These are phyloP conservation scores for Pseudonectria foliicola DNA, from an alignment of 2,329 filamentous ascomycete genomes.

Conservation along the genomic window DNA sequence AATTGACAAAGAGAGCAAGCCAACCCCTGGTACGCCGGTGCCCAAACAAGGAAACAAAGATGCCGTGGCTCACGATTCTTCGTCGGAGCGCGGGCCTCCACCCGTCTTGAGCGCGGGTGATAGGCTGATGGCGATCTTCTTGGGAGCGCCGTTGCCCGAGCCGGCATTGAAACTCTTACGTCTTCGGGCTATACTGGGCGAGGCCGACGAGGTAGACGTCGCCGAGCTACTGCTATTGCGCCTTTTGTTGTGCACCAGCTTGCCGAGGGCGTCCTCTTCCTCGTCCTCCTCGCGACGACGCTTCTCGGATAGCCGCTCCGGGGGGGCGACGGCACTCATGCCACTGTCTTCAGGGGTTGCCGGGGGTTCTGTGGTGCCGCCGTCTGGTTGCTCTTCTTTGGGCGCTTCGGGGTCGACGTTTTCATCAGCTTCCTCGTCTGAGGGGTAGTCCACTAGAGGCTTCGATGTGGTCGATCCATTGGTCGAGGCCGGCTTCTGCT, in stretches of 20 bases:
- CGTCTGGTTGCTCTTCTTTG: slow-evolving; percentile 18
- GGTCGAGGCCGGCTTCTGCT: slow-evolving; percentile 32
- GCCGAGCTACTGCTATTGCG: slow-evolving; percentile 50
- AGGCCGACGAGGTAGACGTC: slow-evolving; percentile 29
- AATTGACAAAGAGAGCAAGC: slow-evolving; percentile 15
- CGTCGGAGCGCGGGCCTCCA: slow-evolving; percentile 30
- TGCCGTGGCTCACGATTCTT: slow-evolving; percentile 27
- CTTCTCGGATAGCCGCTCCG: slow-evolving; percentile 80
- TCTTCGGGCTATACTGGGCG: slow-evolving; percentile 24
- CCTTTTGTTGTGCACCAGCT: slow-evolving; percentile 62
- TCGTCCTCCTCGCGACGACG: slow-evolving; percentile 79
- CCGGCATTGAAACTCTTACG: slow-evolving; percentile 37
- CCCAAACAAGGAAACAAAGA: slow-evolving; percentile 16
- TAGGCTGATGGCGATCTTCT: slow-evolving; percentile 54
- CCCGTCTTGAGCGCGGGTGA: slow-evolving; percentile 39
- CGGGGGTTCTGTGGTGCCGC: slow-evolving; percentile 28
- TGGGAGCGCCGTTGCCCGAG: slow-evolving; percentile 33
- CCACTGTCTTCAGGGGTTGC: slow-evolving; percentile 22
- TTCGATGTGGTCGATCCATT: slow-evolving; percentile 61
- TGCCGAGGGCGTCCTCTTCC: slow-evolving; percentile 89
- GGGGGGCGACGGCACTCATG: slow-evolving; percentile 43
- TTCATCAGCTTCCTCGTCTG: slow-evolving; percentile 69
- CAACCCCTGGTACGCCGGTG: slow-evolving; percentile 17
- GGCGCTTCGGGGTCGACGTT: slow-evolving; percentile 48
- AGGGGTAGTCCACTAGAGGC: slow-evolving; percentile 84